Evolutionary conservation across 495 filamentous ascomycete genomes (phyloP).

Genomic region (Penicillium ochrochloron): DNA sequence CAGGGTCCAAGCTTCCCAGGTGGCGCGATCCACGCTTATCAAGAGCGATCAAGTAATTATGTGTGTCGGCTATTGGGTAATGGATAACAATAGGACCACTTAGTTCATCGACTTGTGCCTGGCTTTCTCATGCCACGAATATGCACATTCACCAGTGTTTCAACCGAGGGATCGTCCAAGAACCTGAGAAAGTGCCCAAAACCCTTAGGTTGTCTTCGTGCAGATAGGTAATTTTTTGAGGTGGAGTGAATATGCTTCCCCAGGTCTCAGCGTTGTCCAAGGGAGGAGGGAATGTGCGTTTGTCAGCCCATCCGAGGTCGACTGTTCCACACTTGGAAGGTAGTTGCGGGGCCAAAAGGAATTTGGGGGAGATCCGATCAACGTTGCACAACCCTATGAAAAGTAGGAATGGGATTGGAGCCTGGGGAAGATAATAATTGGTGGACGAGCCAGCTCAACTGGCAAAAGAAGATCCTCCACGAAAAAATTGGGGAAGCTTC

Average conservation of each 20-base stretch:
- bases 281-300: constrained; percentile 13
- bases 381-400: constrained; percentile 12
- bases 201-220: not conserved
- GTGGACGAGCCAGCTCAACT: constrained; percentile 5
- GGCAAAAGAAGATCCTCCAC: constrained; percentile 20
- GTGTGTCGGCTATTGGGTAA: constrained; percentile 24
- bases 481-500: constrained; percentile 29
- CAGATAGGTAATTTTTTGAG: not conserved
- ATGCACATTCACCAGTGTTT: constrained; percentile 5
- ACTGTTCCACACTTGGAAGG: constrained; percentile 1
- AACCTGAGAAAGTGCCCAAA: not conserved
- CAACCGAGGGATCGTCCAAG: constrained; percentile 8
- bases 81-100: constrained; percentile 4
- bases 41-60: constrained; percentile 16
- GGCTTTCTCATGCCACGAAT: not conserved
- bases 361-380: constrained; percentile 17
- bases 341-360: constrained; percentile 7
- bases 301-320: constrained; percentile 4
- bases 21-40: constrained; percentile 26
- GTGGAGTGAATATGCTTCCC: not conserved
- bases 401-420: constrained; percentile 12
- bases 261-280: too few species aligned
- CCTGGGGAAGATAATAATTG: constrained; percentile 21
- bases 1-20: constrained; percentile 31
- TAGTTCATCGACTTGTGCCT: not conserved